Base-by-base conservation (phyloP, 1,284 basidiomycete species). In the Athelia psychrophila region DNA sequence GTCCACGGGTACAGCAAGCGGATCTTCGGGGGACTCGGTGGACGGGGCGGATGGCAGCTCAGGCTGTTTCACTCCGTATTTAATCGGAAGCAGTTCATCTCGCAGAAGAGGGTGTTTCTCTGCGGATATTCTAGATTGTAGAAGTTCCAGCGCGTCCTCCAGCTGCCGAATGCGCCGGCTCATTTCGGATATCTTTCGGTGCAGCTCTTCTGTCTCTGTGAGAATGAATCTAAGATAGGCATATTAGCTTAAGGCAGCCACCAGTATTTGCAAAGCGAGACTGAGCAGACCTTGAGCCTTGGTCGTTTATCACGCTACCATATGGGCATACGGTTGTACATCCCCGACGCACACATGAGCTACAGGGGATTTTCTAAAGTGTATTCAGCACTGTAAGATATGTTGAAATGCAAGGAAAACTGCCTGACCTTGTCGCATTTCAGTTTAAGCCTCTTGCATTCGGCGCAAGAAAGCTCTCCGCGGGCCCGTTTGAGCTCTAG, bases 141-240 rank as follows among this genome's bases (percentile, higher is more conserved):
- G 54, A 27, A 67, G 60, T 1, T 68, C 65, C 27, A 75, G 63
- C 0, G 70, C 68, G 20, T 73, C 70, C 52, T 74, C 73, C 10
- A 74, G 65, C 51, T 71, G 68, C 30, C 69, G 65, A 52, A 75
- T 73, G 42, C 72, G 70, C 38, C 70, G 67, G 54, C 68, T 71
- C 70, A 74, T 73, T 38, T 70, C 68, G 8, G 66, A 57, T n/a
- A 75, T 73, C 57, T 72, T 72, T 48, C 62, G 58, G 53, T 75
- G 74, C 8, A 76, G 64, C 51, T 71, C 65, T 30, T 74, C 72
- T 20, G 74, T 75, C 53, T 71, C 70, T 6, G 72, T 69, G 12
- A 74, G 68, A 36, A 74, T 67, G 54, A 75, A 74, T 33, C 72
- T 18, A 38, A 22, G 22, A 44, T 32, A 33, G 20, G 40, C 40